A percentile compares a stretch with the other conserved stretches of the same genome.
phyloP scores from a whole-genome alignment of 495 filamentous ascomycete genomes.

The Elaphomyces granulatus region DNA sequence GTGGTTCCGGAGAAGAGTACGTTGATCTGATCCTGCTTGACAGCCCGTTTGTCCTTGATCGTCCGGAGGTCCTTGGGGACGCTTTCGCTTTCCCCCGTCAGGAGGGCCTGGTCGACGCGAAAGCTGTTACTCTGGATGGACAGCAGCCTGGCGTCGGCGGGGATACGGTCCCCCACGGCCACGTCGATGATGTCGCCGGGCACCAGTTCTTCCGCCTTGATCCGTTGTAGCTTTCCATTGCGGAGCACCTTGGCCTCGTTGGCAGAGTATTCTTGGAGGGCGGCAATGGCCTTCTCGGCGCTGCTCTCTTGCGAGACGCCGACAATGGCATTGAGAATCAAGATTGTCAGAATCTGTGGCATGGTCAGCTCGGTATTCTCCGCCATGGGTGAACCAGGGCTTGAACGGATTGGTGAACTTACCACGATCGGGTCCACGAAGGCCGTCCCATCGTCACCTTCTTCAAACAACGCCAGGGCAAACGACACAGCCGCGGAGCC shows the following conservation, averaged over 20 bases:
- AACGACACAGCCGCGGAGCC: constrained; percentile 93
- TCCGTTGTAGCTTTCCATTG: constrained; percentile 52
- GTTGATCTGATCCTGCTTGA: constrained; percentile 95
- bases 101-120: constrained; percentile 87
- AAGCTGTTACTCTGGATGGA: constrained; percentile 95
- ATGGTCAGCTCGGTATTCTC: too few species aligned
- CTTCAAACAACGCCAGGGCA: constrained; percentile 83
- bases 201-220: constrained; percentile 92
- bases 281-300: constrained; percentile 96
- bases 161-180: constrained; percentile 83
- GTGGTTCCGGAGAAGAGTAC: constrained; percentile 99
- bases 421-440: constrained; percentile 96
- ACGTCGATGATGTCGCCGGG: constrained; percentile 88
- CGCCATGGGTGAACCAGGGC: too few species aligned
- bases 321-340: constrained; percentile 92
- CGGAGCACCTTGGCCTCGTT: constrained; percentile 92
- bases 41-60: constrained; percentile 66
- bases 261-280: constrained; percentile 96
- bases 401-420: constrained; percentile 19
- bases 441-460: constrained; percentile 87
- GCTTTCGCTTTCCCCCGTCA: constrained; percentile 97
- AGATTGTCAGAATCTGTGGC: constrained; percentile 94
- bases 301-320: constrained; percentile 98
- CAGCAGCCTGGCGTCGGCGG: constrained; percentile 88
- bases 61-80: constrained; percentile 66